Conservation (phyloP, 2,329 filamentous ascomycete species). For the Sporothrix pseudoabietina region DNA sequence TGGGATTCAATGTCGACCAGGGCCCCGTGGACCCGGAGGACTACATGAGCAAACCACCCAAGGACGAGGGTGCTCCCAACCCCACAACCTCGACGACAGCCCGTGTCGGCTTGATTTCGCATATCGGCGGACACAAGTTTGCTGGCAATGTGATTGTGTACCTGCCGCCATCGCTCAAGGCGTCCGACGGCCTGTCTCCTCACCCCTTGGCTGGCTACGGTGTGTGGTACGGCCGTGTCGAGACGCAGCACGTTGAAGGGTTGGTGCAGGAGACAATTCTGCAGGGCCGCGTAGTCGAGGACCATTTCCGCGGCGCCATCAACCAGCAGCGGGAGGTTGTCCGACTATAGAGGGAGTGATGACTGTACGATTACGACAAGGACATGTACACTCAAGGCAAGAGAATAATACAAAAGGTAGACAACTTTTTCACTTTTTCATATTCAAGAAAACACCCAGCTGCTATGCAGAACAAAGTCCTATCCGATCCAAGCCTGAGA, state of each 20-base stretch:
- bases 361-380: neutral
- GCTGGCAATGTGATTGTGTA: constrained; percentile 85
- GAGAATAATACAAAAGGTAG: neutral
- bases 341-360: constrained; percentile 44
- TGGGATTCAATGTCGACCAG: constrained; percentile 53
- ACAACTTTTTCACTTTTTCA: neutral
- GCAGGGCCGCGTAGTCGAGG: constrained; percentile 66
- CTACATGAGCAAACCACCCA: constrained; percentile 15
- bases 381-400: neutral
- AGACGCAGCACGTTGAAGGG: constrained; percentile 74
- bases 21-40: constrained; percentile 48
- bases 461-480: constrained; percentile 17
- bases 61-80: neutral
- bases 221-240: constrained; percentile 81
- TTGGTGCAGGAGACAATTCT: constrained; percentile 71
- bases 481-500: neutral
- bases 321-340: constrained; percentile 56
- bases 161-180: constrained; percentile 59
- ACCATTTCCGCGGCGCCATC: constrained; percentile 73
- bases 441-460: neutral
- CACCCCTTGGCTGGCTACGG: constrained; percentile 70
- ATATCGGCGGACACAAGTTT: constrained; percentile 83
- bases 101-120: constrained; percentile 70
- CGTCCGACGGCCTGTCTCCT: constrained; percentile 45
- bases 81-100: constrained; percentile 45